Percentiles rank a stretch among this genome's conserved stretches.
These are phyloP conservation scores for Adansonia madagascariensis DNA, from an alignment of 441 rosid species.

Conservation along the genomic window DNA sequence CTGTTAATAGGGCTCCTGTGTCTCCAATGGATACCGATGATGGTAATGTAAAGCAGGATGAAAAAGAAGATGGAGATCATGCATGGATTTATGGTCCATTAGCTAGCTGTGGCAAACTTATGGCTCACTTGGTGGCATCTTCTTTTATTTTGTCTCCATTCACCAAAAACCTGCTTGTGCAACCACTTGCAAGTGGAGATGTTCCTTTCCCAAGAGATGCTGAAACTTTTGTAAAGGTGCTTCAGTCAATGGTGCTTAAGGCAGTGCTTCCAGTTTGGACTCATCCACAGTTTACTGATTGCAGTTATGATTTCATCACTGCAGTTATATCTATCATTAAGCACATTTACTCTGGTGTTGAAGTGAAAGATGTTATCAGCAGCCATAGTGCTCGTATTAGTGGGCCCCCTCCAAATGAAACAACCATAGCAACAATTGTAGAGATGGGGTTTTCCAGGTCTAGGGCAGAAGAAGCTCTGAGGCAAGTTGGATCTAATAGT, in stretches of 20 bases:
- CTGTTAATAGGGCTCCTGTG: slow-evolving; percentile 69
- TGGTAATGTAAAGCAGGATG: slow-evolving; percentile 63
- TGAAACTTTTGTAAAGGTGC: slow-evolving; percentile 89
- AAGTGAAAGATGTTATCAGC: slow-evolving; percentile 74
- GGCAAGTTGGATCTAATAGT: slow-evolving; percentile 94
- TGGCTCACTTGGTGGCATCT: slow-evolving; percentile 98
- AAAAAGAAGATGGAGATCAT: slow-evolving; percentile 68
- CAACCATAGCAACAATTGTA: slow-evolving; percentile 84
- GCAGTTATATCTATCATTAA: slow-evolving; percentile 79
- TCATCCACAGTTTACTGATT: slow-evolving; percentile 84
- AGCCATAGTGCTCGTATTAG: slow-evolving; percentile 61
- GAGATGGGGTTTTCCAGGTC: slow-evolving; percentile 98
- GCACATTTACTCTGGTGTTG: slow-evolving; percentile 95
- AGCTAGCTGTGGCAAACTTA: slow-evolving; percentile 87
- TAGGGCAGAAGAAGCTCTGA: slow-evolving; percentile 97
- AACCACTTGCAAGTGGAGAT: slow-evolving; percentile 72
- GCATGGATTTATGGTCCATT: slow-evolving; percentile 95
- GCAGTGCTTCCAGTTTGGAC: slow-evolving; percentile 96
- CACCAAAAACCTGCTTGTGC: slow-evolving; percentile 85
- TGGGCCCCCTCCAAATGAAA: slow-evolving; percentile 93
- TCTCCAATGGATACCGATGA: slow-evolving; percentile 99
- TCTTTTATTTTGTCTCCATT: slow-evolving; percentile 86
- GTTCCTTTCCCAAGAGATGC: slow-evolving; percentile 84
- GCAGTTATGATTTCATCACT: slow-evolving; percentile 79
- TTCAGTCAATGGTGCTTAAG: slow-evolving; percentile 93